Evolutionary conservation across 2,329 filamentous ascomycete species (phyloP), one percentile per base, ranked within the genome.

Genomic region (Pseudocercospora musae): DNA sequence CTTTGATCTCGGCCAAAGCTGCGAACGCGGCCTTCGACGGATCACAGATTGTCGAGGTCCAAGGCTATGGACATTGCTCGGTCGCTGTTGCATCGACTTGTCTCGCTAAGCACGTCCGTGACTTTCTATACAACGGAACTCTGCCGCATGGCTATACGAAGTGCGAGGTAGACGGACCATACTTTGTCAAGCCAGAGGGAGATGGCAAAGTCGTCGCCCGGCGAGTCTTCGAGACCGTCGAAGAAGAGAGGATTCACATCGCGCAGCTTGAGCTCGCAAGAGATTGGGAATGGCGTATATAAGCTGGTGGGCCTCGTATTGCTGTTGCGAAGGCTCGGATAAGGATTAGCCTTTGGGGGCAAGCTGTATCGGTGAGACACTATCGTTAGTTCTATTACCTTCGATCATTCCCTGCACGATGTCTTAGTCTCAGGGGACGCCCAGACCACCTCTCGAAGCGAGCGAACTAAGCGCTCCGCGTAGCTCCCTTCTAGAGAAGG

Each of bases 111-210:
- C 63, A 62, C 40, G 66, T 69, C 5, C 31, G 67, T 44, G 57
- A 59, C 13, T 69, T 67, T 58, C 46, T 68, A 20, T 69, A 69
- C 53, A 59, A 66, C 11, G 66, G 65, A 21, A 64, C 57, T 10
- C 9, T 69, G 10, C 67, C 67, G 18, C 57, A 67, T 20, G 46
- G 56, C 11, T 55, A 69, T 31, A 65, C 61, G 21, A 67, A 61
- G 27, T 69, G 67, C 54, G 63, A 67, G 31, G 67, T 69, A 11
- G 67, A 69, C 31, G 65, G 62, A 15, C 61, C 65, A 21, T 69
- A 69, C 44, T 69, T 69, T 25, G 58, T 68, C 25, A 65, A 63
- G 60, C 67, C 65, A n/a, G 66, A 68, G 53, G 65, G 63, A 29
- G 65, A 69, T 57, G 65, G 66, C 25, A 67, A 68, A 56, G 54